A percentile compares a stretch with the other conserved stretches of the same genome.
These are phyloP conservation scores for Ascoidea tarda DNA, from an alignment of 805 yeast genomes.

Conservation along the genomic window DNA sequence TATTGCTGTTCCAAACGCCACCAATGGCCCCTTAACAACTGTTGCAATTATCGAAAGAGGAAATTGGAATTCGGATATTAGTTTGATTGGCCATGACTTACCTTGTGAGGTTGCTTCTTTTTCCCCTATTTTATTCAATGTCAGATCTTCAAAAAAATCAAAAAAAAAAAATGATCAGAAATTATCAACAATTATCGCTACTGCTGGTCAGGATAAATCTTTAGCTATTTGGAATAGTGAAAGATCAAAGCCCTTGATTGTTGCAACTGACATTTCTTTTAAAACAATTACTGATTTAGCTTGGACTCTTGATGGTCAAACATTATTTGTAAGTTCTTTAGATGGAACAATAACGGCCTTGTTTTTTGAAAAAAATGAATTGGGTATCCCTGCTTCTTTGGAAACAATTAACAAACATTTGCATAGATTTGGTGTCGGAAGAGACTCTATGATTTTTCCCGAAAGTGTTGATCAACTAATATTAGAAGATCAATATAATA, in stretches of 20 bases:
- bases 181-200: constrained; percentile 67
- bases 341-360: constrained; percentile 73
- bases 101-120: constrained; percentile 75
- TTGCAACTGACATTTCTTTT: constrained; percentile 59
- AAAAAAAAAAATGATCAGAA: constrained; percentile 16
- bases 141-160: constrained; percentile 12
- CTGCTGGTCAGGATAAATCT: constrained; percentile 90
- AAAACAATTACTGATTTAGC: constrained; percentile 79
- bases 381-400: constrained; percentile 49
- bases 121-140: constrained; percentile 51
- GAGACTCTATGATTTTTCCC: constrained; percentile 74
- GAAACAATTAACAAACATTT: constrained; percentile 57
- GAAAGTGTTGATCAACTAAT: constrained; percentile 71
- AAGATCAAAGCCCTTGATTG: constrained; percentile 61
- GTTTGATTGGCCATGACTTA: constrained; percentile 71
- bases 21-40: constrained; percentile 69
- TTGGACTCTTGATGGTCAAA: constrained; percentile 76
- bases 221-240: constrained; percentile 81
- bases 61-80: constrained; percentile 62
- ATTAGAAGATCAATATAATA: constrained; percentile 50
- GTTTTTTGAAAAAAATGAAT: constrained; percentile 45
- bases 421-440: constrained; percentile 76
- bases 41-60: constrained; percentile 67
- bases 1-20: constrained; percentile 76
- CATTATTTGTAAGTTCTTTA: constrained; percentile 62